Evolutionary conservation across 2,329 filamentous ascomycete genomes (phyloP).

Genomic region (Phaeosphaeria sp.): DNA sequence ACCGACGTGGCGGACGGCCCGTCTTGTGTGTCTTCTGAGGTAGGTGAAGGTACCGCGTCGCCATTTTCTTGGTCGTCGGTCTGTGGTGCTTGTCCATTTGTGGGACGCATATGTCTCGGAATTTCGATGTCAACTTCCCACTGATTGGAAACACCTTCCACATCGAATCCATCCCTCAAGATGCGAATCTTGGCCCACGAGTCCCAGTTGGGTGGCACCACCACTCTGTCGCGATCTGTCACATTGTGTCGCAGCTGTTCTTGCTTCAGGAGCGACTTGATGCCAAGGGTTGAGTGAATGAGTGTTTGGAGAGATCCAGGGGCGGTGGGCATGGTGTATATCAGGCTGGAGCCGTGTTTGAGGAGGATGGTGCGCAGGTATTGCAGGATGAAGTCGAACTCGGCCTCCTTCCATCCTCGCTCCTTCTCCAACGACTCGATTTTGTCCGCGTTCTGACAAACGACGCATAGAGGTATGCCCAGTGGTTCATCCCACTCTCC

Average conservation of each 20-base stretch:
- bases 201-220: constrained; percentile 97
- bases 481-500: constrained; percentile 94
- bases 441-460: constrained; percentile 95
- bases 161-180: constrained; percentile 87
- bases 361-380: constrained; percentile 88
- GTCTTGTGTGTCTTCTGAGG: constrained; percentile 21
- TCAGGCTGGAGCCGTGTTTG: constrained; percentile 69
- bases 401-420: constrained; percentile 91
- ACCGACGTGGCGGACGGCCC: constrained; percentile 69
- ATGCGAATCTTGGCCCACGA: constrained; percentile 98
- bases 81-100: constrained; percentile 29
- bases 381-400: constrained; percentile 95
- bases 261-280: constrained; percentile 75
- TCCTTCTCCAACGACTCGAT: constrained; percentile 91
- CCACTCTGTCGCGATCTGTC: constrained; percentile 91
- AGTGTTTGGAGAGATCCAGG: constrained; percentile 79
- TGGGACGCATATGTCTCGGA: constrained; percentile 32
- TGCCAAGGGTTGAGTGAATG: constrained; percentile 84
- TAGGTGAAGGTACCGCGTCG: constrained; percentile 7
- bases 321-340: constrained; percentile 58
- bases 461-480: constrained; percentile 85
- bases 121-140: constrained; percentile 84
- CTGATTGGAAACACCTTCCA: constrained; percentile 81
- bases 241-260: constrained; percentile 69
- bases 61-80: constrained; percentile 17